Evolutionary conservation across 805 yeast genomes (phyloP), one percentile per base, ranked within the genome.

Genomic region (Kregervanrija delftensis): DNA sequence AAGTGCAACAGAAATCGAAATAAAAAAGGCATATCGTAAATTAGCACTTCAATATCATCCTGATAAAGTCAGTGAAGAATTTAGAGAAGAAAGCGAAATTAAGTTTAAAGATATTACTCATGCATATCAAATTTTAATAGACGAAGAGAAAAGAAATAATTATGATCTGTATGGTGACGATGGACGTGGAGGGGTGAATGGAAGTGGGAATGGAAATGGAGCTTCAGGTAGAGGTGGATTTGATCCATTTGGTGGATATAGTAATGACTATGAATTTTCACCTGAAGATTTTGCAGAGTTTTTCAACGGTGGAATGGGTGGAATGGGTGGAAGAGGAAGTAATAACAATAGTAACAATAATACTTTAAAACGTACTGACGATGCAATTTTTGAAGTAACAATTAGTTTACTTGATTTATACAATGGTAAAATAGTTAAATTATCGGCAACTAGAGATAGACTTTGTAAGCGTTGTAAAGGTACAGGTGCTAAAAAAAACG

Each of bases 1-100:
- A 6, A 35, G 48, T 8, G 49, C 96, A 0, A 65, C 87, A 1
- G 64, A 76, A 31, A 66, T 65, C 1, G 96, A 90, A 50, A 86
- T 91, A 59, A 83, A 83, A 55, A 81, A 77, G 61, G 95, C 96
- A 0, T 91, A 87, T 64, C 74, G 95, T 52, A 84, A 81, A 54
- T 72, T 88, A 40, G 98, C 98, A 10, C 71, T 91, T 35, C 69
- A 71, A 48, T 77, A 81, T 55, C 98, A 91, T 64, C 98, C 98
- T 0, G 98, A 91, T 63, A 91, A 93, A 35, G 59, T 48, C 1
- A 8, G 45, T 3, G 78, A 76, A 9, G 79, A 78, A 13, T 46
- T 66, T 40, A 70, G 93, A 47, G 82, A 72, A 12, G 76, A 69
- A 14, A 85, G 95, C 3, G 97, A 88, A 63, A 68, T 74, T 49